Conservation (phyloP, 73 alveolate genomes). For the Blepharisma japonicum region DNA sequence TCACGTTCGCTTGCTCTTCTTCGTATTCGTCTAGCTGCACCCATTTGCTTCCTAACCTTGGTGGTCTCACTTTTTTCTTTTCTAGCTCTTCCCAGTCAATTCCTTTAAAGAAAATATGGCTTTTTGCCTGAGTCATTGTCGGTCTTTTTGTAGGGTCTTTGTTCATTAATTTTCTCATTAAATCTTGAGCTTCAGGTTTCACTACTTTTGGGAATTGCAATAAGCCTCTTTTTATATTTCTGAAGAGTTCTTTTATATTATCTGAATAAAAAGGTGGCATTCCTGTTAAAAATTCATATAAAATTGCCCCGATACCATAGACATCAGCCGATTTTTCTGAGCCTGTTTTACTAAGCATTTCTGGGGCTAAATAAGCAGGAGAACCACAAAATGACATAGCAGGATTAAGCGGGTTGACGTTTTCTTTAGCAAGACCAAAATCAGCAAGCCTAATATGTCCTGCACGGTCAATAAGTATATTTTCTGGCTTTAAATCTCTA, state of each 20-base stretch:
- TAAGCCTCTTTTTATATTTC: conserved; percentile 55
- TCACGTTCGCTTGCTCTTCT: background rate
- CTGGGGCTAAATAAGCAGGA: conserved; percentile 28
- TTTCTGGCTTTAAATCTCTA: conserved; percentile 22
- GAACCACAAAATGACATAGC: conserved; percentile 29
- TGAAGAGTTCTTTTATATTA: conserved; percentile 59
- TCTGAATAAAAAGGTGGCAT: conserved; percentile 79
- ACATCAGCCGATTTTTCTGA: conserved; percentile 55
- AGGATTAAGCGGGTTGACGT: conserved; percentile 22
- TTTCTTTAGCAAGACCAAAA: conserved; percentile 22
- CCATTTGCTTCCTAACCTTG: conserved; percentile 35
- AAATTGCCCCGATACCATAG: conserved; percentile 65
- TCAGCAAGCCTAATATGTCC: conserved; percentile 30
- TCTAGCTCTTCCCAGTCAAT: conserved; percentile 69
- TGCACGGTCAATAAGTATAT: background rate
- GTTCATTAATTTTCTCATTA: conserved; percentile 48
- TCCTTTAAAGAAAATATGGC: conserved; percentile 63
- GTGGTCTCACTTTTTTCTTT: conserved; percentile 61
- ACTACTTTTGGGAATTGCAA: conserved; percentile 66
- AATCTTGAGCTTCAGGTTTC: conserved; percentile 56
- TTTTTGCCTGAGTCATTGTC: conserved; percentile 52
- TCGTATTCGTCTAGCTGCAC: background rate
- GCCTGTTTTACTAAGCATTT: conserved; percentile 27
- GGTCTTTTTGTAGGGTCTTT: conserved; percentile 61
- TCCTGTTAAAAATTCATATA: conserved; percentile 70